Base-by-base conservation (phyloP, 768 basidiomycete genomes). In the Omphalotus guepiniiformis region DNA sequence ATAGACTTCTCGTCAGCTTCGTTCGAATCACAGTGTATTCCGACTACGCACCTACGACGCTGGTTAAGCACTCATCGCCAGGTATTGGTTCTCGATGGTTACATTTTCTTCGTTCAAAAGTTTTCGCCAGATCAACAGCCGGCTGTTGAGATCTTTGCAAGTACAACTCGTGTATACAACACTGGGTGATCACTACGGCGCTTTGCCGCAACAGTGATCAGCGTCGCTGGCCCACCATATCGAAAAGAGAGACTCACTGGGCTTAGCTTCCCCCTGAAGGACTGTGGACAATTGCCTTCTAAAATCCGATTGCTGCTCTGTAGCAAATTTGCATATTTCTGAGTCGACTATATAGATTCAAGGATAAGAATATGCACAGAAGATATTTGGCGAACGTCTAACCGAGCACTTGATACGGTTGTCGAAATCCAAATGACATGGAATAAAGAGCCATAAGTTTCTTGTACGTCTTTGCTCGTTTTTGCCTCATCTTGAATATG, bases 371-470 rank as follows among this genome's bases (percentile, higher is more conserved):
- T 40, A 18, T 36, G 6, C 42, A 42, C 26, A n/a, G n/a, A 23
- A 39, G 38, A 36, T 13, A 27, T 8, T n/a, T 29, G 39, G 22
- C 25, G 9, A 19, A 18, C 30, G 28, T 66, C 73, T 53, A 56
- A 93, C 93, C 79, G 21, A 98, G 76, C 6, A 95, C 77, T 72
- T 98, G 96, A 63, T 93, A 98, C 0, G 96, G 95, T 58, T 93
- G 83, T 37, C 93, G 73, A 65, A 97, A 98, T 5, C 88, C 88
- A 64, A 97, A 97, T 2, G 84, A 76, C 63, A 86, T 78, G 51
- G 76, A 79, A 63, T 97, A 97, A 40, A 94, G 70, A 13, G 82
- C 76, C 94, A 99, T 98, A 44, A 95, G 86, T 62, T 93, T 93
- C 55, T 86, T 80, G 68, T 97, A 97, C 1, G 85, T 80, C 67